Evolutionary conservation across 345 rosid species (phyloP).

Genomic region (Populus euphratica): DNA sequence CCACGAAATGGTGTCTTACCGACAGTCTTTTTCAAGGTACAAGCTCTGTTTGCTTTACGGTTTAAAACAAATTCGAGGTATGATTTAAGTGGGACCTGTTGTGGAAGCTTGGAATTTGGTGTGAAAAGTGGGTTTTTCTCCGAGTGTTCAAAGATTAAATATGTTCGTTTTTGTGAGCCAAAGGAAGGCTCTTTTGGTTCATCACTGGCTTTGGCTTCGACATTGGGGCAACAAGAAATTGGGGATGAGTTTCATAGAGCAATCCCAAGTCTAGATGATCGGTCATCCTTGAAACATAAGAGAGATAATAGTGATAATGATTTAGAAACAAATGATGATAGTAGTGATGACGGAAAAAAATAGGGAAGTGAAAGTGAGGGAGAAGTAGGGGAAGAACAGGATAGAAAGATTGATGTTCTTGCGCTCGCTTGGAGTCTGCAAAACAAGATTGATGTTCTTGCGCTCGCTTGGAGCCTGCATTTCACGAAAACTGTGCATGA

Average conservation of each 20-base stretch:
- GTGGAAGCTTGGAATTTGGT: slow-evolving; percentile 23
- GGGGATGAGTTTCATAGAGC: slow-evolving; percentile 34
- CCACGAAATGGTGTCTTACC: slow-evolving; percentile 15
- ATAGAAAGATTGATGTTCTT: slow-evolving; percentile 51
- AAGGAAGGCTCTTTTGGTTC: slow-evolving; percentile 30
- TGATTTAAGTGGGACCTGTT: slow-evolving; percentile 18
- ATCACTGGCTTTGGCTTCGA: slow-evolving; percentile 46
- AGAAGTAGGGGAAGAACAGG: slow-evolving; percentile 22
- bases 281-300: slow-evolving; percentile 14
- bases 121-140: slow-evolving; percentile 26
- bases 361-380: slow-evolving; percentile 10
- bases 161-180: slow-evolving; percentile 30
- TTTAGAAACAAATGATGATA: slow-evolving; percentile 19
- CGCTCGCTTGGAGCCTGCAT: slow-evolving; percentile 42
- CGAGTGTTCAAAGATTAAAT: slow-evolving; percentile 21
- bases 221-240: slow-evolving; percentile 51
- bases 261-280: slow-evolving; percentile 28
- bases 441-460: slow-evolving; percentile 58
- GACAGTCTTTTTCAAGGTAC: slow-evolving; percentile 26
- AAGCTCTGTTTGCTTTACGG: slow-evolving; percentile 26
- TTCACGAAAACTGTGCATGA: slow-evolving; percentile 66
- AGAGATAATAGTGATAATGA: slow-evolving; percentile 18
- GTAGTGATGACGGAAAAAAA: neutral
- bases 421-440: slow-evolving; percentile 41
- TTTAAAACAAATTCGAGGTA: slow-evolving; percentile 31